Conservation (phyloP, 257 asterid species). For the Ajuga chamaepitys region DNA sequence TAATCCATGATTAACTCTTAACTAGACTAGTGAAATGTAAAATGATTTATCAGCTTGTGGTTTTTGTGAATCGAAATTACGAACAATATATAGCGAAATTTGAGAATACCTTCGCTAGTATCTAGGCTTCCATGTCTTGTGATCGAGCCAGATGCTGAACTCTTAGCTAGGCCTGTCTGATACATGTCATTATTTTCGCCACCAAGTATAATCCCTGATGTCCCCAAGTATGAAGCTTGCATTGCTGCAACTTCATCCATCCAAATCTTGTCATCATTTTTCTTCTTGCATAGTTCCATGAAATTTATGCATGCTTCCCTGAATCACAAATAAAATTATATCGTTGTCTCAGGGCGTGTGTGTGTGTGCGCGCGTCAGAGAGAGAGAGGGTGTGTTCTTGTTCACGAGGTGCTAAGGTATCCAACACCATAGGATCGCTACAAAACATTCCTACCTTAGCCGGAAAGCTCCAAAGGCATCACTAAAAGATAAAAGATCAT, state of each 20-base stretch:
- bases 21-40: neutral
- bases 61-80: neutral
- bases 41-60: neutral
- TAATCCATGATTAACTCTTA: neutral
- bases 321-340: neutral
- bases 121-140: constrained; percentile 33
- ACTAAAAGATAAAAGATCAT: constrained; percentile 59
- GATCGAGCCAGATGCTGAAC: constrained; percentile 34
- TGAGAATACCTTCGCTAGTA: neutral
- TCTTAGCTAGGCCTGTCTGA: constrained; percentile 28
- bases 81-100: neutral
- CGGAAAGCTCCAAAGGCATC: constrained; percentile 81
- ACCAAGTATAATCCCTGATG: constrained; percentile 40
- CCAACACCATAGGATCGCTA: neutral
- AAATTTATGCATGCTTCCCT: constrained; percentile 72
- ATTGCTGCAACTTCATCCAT: constrained; percentile 82
- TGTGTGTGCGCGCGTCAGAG: neutral
- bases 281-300: constrained; percentile 60
- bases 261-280: constrained; percentile 64
- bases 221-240: constrained; percentile 61
- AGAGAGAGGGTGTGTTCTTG: neutral
- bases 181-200: constrained; percentile 36
- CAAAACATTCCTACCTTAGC: constrained; percentile 36
- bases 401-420: neutral
- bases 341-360: neutral